Conservation (phyloP, 768 basidiomycete genomes). For the Boletus pseudo-olivaceus region DNA sequence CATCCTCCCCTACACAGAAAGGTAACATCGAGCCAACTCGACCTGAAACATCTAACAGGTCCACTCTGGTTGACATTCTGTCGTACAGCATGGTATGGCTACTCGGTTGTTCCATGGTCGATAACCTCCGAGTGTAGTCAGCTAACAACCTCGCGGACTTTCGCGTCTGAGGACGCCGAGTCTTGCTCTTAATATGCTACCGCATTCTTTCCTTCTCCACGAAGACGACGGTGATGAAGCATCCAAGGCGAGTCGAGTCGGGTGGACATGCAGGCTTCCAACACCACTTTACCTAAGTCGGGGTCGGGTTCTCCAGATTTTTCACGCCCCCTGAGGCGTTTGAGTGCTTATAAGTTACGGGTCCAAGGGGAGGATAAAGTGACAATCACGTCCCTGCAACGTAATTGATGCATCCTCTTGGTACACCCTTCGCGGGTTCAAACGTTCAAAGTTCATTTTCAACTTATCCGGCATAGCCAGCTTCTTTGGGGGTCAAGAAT, state of each 20-base stretch:
- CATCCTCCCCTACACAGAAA: background rate
- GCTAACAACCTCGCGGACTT: background rate
- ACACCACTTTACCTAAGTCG: slow-evolving; percentile 3
- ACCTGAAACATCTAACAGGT: too few relatives aligned
- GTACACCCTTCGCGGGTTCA: slow-evolving; percentile 10
- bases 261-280: background rate
- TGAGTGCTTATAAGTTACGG: background rate
- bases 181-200: background rate
- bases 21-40: background rate
- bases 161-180: background rate
- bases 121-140: background rate
- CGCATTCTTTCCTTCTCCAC: background rate
- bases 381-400: background rate
- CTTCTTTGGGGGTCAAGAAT: slow-evolving; percentile 36
- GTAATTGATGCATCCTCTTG: slow-evolving; percentile 20
- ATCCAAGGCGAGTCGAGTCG: background rate
- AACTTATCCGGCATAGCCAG: slow-evolving; percentile 31
- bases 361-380: background rate
- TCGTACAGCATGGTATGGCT: background rate
- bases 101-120: background rate
- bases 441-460: slow-evolving; percentile 17
- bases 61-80: background rate
- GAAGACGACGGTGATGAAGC: background rate
- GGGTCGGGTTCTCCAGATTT: background rate
- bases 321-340: background rate